Conservation (phyloP, 2,329 filamentous ascomycete genomes). For the Phialemonium atrogriseum region DNA sequence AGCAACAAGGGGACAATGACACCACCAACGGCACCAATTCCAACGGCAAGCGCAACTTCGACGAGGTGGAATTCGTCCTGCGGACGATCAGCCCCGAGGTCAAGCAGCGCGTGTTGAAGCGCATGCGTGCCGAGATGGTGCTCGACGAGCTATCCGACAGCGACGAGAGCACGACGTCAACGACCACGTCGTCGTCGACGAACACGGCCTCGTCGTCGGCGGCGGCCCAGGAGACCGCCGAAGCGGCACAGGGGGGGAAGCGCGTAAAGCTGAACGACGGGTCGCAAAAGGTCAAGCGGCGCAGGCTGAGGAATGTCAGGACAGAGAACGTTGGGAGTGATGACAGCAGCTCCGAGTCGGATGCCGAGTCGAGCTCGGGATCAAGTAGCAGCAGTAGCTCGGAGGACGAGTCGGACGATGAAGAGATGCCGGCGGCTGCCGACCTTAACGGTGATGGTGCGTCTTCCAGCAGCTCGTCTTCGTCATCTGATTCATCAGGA, state of each 20-base stretch:
- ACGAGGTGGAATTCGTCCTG: slow-evolving; percentile 43
- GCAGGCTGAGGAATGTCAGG: slow-evolving; percentile 43
- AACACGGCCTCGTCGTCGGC: slow-evolving; percentile 17
- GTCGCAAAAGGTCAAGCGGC: slow-evolving; percentile 36
- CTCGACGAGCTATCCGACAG: slow-evolving; percentile 45
- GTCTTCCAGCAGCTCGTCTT: slow-evolving; percentile 17
- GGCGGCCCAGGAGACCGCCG: slow-evolving; percentile 10
- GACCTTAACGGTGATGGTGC: slow-evolving; percentile 4
- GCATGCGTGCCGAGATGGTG: slow-evolving; percentile 54
- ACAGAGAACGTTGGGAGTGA: slow-evolving; percentile 35
- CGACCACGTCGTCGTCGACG: slow-evolving; percentile 15
- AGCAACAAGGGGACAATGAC: slow-evolving; percentile 7
- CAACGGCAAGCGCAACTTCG: slow-evolving; percentile 41
- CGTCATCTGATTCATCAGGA: slow-evolving; percentile 12
- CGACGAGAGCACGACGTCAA: slow-evolving; percentile 26
- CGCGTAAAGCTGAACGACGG: slow-evolving; percentile 36
- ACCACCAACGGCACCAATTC: slow-evolving; percentile 15
- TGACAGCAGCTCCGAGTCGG: slow-evolving; percentile 28
- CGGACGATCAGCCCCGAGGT: slow-evolving; percentile 42
- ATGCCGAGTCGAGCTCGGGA: slow-evolving; percentile 18
- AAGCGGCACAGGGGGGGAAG: slow-evolving; percentile 24
- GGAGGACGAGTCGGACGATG: slow-evolving; percentile 13
- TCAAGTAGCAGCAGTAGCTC: slow-evolving; percentile 10
- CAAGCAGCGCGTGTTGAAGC: slow-evolving; percentile 49
- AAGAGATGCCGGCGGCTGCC: slow-evolving; percentile 13